Evolutionary conservation across 2,329 filamentous ascomycete genomes (phyloP).

Genomic region (Colletotrichum tofieldiae): DNA sequence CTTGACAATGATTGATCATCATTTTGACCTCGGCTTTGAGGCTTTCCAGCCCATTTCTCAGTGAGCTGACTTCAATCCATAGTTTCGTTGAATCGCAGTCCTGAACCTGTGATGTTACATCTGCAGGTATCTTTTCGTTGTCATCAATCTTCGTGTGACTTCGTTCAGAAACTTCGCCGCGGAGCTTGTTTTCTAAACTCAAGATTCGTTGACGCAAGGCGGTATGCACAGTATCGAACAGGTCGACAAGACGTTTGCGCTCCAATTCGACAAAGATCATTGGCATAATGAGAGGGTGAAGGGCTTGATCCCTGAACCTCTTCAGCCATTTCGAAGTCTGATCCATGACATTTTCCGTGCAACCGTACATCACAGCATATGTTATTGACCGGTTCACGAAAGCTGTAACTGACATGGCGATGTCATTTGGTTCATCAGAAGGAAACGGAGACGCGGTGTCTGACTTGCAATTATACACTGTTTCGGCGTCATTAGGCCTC

Average conservation of each 20-base stretch:
- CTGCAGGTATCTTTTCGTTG: neutral
- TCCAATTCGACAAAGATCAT: conserved; percentile 9
- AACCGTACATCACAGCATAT: conserved; percentile 15
- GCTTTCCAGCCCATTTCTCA: conserved; percentile 9
- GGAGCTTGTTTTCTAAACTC: neutral
- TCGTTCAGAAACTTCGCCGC: neutral
- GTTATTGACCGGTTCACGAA: neutral
- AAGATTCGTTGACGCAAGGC: neutral
- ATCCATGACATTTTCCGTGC: neutral
- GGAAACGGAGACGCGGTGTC: neutral
- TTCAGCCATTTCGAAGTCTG: neutral
- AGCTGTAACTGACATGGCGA: conserved; percentile 3
- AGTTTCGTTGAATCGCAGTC: neutral
- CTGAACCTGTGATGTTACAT: neutral
- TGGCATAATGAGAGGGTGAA: conserved; percentile 1
- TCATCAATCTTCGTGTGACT: too few species aligned
- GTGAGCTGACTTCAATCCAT: conserved; percentile 5
- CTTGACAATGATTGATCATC: neutral
- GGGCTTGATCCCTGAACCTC: neutral
- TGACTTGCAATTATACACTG: conserved; percentile 18
- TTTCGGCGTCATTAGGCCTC: neutral
- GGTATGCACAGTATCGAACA: neutral
- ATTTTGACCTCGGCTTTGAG: neutral
- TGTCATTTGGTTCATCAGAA: neutral
- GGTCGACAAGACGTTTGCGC: neutral